These are phyloP conservation scores for Lepidium didymum DNA, from an alignment of 345 rosid species.

Conservation along the genomic window DNA sequence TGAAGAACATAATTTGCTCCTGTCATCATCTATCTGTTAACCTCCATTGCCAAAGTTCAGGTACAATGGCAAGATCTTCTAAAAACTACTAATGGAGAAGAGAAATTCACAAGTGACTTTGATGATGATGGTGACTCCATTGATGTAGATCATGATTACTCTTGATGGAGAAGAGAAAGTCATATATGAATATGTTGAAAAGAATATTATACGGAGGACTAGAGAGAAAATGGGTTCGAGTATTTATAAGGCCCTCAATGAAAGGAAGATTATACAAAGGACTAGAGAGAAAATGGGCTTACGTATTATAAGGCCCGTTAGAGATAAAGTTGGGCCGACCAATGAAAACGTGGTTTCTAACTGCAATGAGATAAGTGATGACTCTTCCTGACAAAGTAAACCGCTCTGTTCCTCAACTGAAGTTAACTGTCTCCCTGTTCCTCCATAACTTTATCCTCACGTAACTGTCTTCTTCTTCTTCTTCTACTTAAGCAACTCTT, in stretches of 20 bases:
- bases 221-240: not conserved
- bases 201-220: too few relatives aligned
- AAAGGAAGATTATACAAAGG: too few relatives aligned
- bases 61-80: too few relatives aligned
- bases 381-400: not conserved
- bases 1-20: not conserved
- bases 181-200: too few relatives aligned
- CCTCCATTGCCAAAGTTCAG: too few relatives aligned
- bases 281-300: not conserved
- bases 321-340: not conserved
- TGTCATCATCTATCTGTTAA: not conserved
- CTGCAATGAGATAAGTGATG: not conserved
- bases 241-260: not conserved
- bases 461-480: slow-evolving; percentile 25
- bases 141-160: too few relatives aligned
- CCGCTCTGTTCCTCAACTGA: slow-evolving; percentile 28
- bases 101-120: too few relatives aligned
- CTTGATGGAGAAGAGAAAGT: too few relatives aligned
- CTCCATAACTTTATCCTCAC: slow-evolving; percentile 21
- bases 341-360: not conserved
- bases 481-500: slow-evolving; percentile 34
- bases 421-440: slow-evolving; percentile 25
- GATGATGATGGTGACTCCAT: too few relatives aligned
- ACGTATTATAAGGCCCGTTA: not conserved
- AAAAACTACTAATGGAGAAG: too few relatives aligned